Conservation (phyloP, 129 eudicot species). For the Scalesia atractyloides region DNA sequence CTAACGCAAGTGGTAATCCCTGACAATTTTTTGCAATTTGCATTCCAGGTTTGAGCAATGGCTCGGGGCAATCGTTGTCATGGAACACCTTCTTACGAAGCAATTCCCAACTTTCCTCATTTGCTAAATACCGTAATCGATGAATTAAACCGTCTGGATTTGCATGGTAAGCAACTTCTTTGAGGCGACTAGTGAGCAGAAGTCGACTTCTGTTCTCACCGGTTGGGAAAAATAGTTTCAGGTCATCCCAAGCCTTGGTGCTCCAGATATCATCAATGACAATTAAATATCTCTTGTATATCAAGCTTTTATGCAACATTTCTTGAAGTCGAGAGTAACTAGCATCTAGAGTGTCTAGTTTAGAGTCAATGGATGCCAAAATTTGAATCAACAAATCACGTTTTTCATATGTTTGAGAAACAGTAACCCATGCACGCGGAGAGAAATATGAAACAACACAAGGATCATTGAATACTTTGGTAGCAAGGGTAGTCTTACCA, state of each 20-base stretch:
- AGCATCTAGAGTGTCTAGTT: no score
- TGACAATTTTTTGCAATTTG: conserved; percentile 34
- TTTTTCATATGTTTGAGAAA: no score
- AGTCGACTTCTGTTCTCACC: conserved; percentile 28
- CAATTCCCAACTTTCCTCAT: conserved; percentile 43
- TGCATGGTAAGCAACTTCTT: conserved; percentile 3
- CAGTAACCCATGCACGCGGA: not conserved
- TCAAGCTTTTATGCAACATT: conserved; percentile 10
- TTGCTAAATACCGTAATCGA: not conserved
- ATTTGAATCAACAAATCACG: no score
- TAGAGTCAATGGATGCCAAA: no score
- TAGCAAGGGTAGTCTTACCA: no score
- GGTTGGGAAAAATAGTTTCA: conserved; percentile 17
- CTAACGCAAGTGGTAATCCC: conserved; percentile 44
- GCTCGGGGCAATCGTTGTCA: conserved; percentile 16
- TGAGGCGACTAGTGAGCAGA: conserved; percentile 25
- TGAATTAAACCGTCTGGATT: conserved; percentile 7
- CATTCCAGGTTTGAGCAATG: conserved; percentile 31
- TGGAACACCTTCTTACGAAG: conserved; percentile 26
- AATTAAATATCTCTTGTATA: conserved; percentile 28
- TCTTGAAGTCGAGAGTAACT: not conserved
- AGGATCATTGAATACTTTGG: no score
- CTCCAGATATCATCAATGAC: conserved; percentile 44
- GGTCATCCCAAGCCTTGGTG: conserved; percentile 27
- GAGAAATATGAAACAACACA: no score